Evolutionary conservation across 306 rosid species (phyloP).

Genomic region (Boehmeria nivea): DNA sequence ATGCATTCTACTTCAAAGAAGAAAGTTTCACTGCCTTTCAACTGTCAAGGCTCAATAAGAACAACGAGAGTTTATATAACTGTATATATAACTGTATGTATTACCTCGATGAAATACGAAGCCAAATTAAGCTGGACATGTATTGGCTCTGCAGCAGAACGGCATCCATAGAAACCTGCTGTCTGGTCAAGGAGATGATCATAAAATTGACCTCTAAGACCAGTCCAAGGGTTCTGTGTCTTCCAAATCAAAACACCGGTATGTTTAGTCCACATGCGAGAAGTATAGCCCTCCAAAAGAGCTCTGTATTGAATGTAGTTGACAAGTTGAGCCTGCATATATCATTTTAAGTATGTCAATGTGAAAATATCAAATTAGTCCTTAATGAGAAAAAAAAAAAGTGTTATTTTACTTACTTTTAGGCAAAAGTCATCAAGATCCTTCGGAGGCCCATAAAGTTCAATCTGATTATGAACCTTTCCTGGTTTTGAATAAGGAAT

Average conservation of each 20-base stretch:
- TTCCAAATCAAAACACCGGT: constrained; percentile 94
- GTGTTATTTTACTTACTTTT: constrained; percentile 41
- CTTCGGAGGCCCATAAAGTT: constrained; percentile 64
- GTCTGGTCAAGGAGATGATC: constrained; percentile 93
- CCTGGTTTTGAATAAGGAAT: constrained; percentile 84
- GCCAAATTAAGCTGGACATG: constrained; percentile 86
- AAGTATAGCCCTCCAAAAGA: constrained; percentile 86
- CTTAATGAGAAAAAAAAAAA: constrained; percentile 10
- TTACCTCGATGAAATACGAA: constrained; percentile 71
- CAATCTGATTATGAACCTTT: constrained; percentile 82
- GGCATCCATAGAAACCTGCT: constrained; percentile 92
- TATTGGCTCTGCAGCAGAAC: constrained; percentile 81
- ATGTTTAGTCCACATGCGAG: constrained; percentile 90
- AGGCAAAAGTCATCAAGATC: constrained; percentile 91
- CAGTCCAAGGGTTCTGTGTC: constrained; percentile 97
- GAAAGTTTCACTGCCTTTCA: too few species aligned
- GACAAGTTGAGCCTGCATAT: constrained; percentile 80
- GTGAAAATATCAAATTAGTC: not conserved
- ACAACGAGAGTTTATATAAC: too few species aligned
- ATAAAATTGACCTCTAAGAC: constrained; percentile 95
- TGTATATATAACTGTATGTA: not conserved
- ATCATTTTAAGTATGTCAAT: constrained; percentile 19
- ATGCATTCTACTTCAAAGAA: too few species aligned
- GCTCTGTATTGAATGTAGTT: constrained; percentile 89
- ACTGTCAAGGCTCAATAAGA: too few species aligned